Percentiles rank a stretch among this genome's conserved stretches.
These are phyloP conservation scores for Jaltomata sinuosa DNA, from an alignment of 257 asterid genomes.

Conservation along the genomic window DNA sequence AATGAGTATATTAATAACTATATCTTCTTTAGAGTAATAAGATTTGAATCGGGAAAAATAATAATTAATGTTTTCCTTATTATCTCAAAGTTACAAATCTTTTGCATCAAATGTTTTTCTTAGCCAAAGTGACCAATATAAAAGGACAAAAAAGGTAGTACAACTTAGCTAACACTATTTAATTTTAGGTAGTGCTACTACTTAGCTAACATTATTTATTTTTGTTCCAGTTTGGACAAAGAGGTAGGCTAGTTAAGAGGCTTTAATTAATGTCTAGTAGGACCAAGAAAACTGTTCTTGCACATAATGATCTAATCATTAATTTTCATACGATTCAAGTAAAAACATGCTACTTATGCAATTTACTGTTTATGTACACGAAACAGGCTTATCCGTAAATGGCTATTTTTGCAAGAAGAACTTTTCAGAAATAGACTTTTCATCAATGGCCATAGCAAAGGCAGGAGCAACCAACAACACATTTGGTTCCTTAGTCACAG, in stretches of 20 bases:
- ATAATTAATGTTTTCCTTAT: too few species aligned
- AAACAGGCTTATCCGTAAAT: conserved; percentile 44
- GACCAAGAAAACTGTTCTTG: not conserved
- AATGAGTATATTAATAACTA: too few species aligned
- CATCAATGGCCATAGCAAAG: conserved; percentile 26
- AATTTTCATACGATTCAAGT: not conserved
- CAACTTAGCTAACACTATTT: not conserved
- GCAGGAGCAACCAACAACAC: conserved; percentile 70
- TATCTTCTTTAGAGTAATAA: too few species aligned
- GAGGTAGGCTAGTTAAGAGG: too few species aligned
- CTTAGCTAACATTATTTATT: too few species aligned
- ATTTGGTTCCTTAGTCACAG: conserved; percentile 47
- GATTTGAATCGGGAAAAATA: too few species aligned
- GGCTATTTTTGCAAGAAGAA: conserved; percentile 58
- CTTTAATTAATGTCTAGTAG: too few species aligned
- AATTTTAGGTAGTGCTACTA: too few species aligned
- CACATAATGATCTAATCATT: not conserved
- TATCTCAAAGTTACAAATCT: too few species aligned
- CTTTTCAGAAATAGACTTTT: conserved; percentile 53
- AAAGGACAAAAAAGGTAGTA: not conserved
- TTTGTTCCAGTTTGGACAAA: too few species aligned
- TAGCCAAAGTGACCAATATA: not conserved
- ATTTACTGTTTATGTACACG: not conserved
- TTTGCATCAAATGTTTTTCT: too few species aligned
- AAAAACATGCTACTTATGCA: not conserved